phyloP scores from a whole-genome alignment of 1,139 yeast species.

The Geotrichum aggregatum region DNA sequence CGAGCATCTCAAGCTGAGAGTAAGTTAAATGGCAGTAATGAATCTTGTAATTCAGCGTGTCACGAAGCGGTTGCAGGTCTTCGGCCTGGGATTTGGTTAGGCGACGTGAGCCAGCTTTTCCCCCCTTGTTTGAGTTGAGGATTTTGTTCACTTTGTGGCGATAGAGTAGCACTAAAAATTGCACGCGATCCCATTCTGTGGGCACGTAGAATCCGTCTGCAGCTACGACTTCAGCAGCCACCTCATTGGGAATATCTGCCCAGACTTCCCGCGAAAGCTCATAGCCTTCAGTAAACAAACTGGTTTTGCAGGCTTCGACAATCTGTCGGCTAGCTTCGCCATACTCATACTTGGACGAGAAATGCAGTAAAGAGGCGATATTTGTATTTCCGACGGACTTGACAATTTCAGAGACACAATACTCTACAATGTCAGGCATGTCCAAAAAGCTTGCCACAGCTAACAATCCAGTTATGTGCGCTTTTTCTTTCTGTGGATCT shows the following conservation, averaged over 20 bases:
- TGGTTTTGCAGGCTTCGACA: slow-evolving; percentile 46
- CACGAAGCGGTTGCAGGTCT: slow-evolving; percentile 29
- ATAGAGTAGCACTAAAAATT: slow-evolving; percentile 39
- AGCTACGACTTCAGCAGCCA: slow-evolving; percentile 45
- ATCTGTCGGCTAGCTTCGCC: slow-evolving; percentile 47
- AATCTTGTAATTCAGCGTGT: slow-evolving; percentile 42
- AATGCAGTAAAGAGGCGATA: slow-evolving; percentile 40
- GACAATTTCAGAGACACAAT: slow-evolving; percentile 43
- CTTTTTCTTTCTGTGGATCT: slow-evolving; percentile 36
- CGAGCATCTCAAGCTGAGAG: slow-evolving; percentile 45
- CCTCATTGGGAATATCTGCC: slow-evolving; percentile 45
- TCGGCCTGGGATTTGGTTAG: slow-evolving; percentile 11
- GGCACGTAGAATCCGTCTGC: slow-evolving; percentile 51
- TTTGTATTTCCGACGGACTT: slow-evolving; percentile 38
- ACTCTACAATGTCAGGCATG: slow-evolving; percentile 44
- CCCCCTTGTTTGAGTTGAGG: neutral
- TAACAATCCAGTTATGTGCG: slow-evolving; percentile 42
- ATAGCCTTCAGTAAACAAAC: slow-evolving; percentile 48
- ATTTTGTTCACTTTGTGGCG: slow-evolving; percentile 17
- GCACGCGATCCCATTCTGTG: slow-evolving; percentile 51
- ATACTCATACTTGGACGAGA: slow-evolving; percentile 44
- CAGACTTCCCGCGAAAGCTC: slow-evolving; percentile 43
- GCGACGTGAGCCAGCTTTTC: neutral
- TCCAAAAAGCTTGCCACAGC: slow-evolving; percentile 51
- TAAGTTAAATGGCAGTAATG: slow-evolving; percentile 49